These are phyloP conservation scores for Quercus gilva DNA, from an alignment of 306 rosid species.

Conservation along the genomic window DNA sequence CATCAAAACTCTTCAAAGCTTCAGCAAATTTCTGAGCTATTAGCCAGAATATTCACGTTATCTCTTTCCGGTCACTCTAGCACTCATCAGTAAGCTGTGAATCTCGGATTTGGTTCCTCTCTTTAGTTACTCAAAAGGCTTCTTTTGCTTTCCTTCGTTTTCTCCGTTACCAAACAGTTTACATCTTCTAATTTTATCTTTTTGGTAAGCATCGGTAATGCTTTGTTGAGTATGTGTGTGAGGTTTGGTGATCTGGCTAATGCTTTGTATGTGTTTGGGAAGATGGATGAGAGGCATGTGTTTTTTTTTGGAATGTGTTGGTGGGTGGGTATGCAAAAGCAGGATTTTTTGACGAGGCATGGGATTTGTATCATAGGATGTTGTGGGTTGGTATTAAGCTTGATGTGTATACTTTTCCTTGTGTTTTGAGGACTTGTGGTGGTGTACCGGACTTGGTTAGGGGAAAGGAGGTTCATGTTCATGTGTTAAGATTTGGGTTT, in stretches of 20 bases:
- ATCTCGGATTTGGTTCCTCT: too few species aligned
- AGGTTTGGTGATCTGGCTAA: conserved; percentile 78
- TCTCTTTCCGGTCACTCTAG: too few species aligned
- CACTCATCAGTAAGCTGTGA: too few species aligned
- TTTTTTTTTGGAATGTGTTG: conserved; percentile 95
- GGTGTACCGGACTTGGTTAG: conserved; percentile 63
- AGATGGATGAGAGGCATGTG: conserved; percentile 70
- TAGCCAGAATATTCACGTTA: too few species aligned
- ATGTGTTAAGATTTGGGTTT: conserved; percentile 73
- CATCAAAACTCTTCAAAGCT: too few species aligned
- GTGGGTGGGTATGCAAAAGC: conserved; percentile 92
- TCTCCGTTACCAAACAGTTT: too few species aligned
- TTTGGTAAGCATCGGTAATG: too few species aligned
- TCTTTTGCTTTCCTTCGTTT: too few species aligned
- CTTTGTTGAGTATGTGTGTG: conserved; percentile 82
- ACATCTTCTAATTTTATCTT: too few species aligned
- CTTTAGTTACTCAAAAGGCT: too few species aligned
- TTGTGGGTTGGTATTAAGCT: conserved; percentile 86
- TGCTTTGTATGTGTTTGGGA: conserved; percentile 94
- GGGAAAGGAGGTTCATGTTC: conserved; percentile 84
- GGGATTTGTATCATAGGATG: conserved; percentile 85
- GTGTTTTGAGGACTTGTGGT: conserved; percentile 90
- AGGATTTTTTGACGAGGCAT: conserved; percentile 79
- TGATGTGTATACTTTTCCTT: conserved; percentile 88
- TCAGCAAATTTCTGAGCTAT: too few species aligned